Evolutionary conservation across 192 early-diverging fungal species (phyloP).

Genomic region (Coemansia sp.): DNA sequence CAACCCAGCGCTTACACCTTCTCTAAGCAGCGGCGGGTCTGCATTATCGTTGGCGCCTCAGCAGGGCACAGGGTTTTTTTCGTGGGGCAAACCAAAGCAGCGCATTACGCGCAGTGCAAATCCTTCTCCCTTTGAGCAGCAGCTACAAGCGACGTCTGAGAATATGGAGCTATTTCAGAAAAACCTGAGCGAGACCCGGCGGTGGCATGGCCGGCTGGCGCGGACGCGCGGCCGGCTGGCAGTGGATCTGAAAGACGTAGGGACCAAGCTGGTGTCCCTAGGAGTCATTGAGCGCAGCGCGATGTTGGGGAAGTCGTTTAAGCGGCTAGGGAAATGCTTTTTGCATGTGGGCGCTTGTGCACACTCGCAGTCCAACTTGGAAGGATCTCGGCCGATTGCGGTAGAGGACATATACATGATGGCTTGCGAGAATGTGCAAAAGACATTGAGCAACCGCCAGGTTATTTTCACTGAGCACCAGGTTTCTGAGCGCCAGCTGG

Average conservation of each 20-base stretch:
- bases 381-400: slow-evolving; percentile 47
- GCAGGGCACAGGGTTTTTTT: slow-evolving; percentile 30
- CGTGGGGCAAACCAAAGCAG: slow-evolving; percentile 32
- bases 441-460: slow-evolving; percentile 44
- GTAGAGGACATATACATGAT: slow-evolving; percentile 35
- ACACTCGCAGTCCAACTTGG: slow-evolving; percentile 42
- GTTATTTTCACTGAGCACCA: slow-evolving; percentile 53
- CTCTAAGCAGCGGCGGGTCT: slow-evolving; percentile 11
- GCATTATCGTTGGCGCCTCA: slow-evolving; percentile 30
- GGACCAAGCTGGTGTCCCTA: slow-evolving; percentile 42
- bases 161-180: slow-evolving; percentile 41
- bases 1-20: slow-evolving; percentile 38
- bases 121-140: slow-evolving; percentile 38
- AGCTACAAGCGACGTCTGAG: slow-evolving; percentile 30
- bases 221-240: slow-evolving; percentile 40
- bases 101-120: slow-evolving; percentile 26
- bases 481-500: slow-evolving; percentile 46
- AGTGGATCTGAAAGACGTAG: slow-evolving; percentile 27
- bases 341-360: slow-evolving; percentile 32
- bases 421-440: slow-evolving; percentile 45
- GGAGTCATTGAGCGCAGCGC: slow-evolving; percentile 42
- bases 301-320: slow-evolving; percentile 30
- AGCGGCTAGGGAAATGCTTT: slow-evolving; percentile 48
- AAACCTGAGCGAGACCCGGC: slow-evolving; percentile 28
- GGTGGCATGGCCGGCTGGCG: slow-evolving; percentile 52